phyloP scores from a whole-genome alignment of 129 eudicot genomes.

The Artemisia tridentata region DNA sequence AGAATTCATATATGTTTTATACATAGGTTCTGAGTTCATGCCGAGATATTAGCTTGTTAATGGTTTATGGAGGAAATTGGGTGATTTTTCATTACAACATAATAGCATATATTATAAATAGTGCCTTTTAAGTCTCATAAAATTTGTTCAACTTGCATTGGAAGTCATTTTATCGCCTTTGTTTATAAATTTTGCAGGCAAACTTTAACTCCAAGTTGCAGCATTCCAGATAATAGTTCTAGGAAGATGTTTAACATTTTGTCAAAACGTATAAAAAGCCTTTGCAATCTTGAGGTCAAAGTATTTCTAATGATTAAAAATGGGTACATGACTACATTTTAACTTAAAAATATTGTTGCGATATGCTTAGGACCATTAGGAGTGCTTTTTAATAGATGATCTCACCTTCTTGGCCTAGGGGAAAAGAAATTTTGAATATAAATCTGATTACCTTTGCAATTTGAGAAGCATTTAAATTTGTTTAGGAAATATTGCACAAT shows the following conservation, averaged over 20 bases:
- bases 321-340: background rate
- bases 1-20: background rate
- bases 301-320: conserved; percentile 6
- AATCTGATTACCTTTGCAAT: conserved; percentile 9
- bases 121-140: conserved; percentile 20
- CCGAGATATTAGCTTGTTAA: background rate
- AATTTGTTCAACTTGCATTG: conserved; percentile 23
- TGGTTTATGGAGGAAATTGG: background rate
- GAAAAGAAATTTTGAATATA: background rate
- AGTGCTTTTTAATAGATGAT: background rate
- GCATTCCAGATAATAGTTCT: conserved; percentile 7
- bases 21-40: background rate
- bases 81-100: background rate
- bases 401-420: conserved; percentile 2
- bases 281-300: conserved; percentile 3
- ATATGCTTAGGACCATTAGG: background rate
- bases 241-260: conserved; percentile 11
- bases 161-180: conserved; percentile 22
- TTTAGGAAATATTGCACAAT: background rate
- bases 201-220: conserved; percentile 22
- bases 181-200: conserved; percentile 5
- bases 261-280: conserved; percentile 4
- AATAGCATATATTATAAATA: conserved; percentile 1
- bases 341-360: conserved; percentile 5
- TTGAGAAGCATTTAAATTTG: background rate